Evolutionary conservation across 345 rosid species (phyloP), one percentile per base, ranked within the genome.

Genomic region (Acer campestre): DNA sequence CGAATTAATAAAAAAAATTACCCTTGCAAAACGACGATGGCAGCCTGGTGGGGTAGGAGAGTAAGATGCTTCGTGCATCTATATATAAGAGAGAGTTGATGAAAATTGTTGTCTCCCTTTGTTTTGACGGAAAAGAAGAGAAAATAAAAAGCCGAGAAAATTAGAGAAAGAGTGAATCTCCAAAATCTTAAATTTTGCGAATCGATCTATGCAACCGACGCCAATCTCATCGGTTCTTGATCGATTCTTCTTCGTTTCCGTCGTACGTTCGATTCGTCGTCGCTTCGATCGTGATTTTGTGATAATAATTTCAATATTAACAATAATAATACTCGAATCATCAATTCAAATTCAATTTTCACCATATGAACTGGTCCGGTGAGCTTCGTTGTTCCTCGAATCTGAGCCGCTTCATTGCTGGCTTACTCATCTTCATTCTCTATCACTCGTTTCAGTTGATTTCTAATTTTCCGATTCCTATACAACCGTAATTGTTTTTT

Each of bases 381-480:
- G 80, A 89, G 83, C 88, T 83, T 42, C 88, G 79, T 68, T 80
- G 78, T 67, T 89, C 87, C 76, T 86, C 85, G 77, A 80, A 80
- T 85, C 87, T 85, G 72, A 87, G 86, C 89, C 88, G 89, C 90
- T 89, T 91, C 75, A 86, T 85, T 73, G 89, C 88, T 70, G 92
- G 88, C 82, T 75, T 79, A 75, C 82, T 86, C 63, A 61, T 90
- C 78, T 84, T 85, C 82, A 73, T 90, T 46, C 83, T 84, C 6
- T 86, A 84, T 38, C 89, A 80, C 67, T 90, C 90, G 3, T 86
- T 74, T 68, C 86, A 80, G 55, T 82, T 90, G 63, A 81, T 88
- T 78, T 90, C 93, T 40, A 88, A 90, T 88, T 88, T 90, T 79
- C 79, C 85, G 78, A 80, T 67, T 84, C 87, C 90, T 86, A 90